Evolutionary conservation across 2,329 filamentous ascomycete species (phyloP).

Genomic region (Chaetothyriales sp.): DNA sequence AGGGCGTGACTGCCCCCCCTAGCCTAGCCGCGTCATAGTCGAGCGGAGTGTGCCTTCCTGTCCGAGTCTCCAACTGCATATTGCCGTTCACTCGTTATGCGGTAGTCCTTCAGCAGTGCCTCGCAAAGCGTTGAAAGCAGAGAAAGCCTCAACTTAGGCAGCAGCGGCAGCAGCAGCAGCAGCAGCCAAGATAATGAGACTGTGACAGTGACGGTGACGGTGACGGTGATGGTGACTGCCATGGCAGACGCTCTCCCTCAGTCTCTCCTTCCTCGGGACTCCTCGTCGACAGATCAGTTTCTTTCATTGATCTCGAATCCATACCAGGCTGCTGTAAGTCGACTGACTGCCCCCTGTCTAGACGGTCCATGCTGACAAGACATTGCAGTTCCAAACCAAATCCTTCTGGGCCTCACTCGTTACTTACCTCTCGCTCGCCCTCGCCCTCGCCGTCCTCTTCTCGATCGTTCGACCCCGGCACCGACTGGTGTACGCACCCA

Average conservation of each 20-base stretch:
- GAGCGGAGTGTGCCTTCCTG: neutral
- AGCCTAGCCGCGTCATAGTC: neutral
- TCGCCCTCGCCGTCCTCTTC: conserved; percentile 62
- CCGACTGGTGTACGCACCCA: conserved; percentile 82
- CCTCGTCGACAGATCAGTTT: conserved; percentile 21
- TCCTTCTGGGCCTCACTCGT: conserved; percentile 66
- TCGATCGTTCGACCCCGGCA: conserved; percentile 84
- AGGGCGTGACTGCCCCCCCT: no score
- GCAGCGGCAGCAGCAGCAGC: neutral
- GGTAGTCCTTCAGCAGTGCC: neutral
- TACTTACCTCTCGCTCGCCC: conserved; percentile 62
- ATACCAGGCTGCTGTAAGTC: conserved; percentile 30
- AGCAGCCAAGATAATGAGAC: neutral
- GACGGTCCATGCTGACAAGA: conserved; percentile 6
- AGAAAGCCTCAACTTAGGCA: neutral
- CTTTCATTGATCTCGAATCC: conserved; percentile 31
- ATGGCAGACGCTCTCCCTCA: neutral
- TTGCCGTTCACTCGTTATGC: neutral
- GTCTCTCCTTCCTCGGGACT: conserved; percentile 6
- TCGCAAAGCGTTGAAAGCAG: neutral
- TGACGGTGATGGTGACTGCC: neutral
- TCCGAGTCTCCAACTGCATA: neutral
- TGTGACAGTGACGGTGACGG: neutral
- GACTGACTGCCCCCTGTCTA: neutral
- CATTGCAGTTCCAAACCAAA: conserved; percentile 36